Evolutionary conservation across 2,329 filamentous ascomycete species (phyloP).

Genomic region (Lachnellula hyalina): DNA sequence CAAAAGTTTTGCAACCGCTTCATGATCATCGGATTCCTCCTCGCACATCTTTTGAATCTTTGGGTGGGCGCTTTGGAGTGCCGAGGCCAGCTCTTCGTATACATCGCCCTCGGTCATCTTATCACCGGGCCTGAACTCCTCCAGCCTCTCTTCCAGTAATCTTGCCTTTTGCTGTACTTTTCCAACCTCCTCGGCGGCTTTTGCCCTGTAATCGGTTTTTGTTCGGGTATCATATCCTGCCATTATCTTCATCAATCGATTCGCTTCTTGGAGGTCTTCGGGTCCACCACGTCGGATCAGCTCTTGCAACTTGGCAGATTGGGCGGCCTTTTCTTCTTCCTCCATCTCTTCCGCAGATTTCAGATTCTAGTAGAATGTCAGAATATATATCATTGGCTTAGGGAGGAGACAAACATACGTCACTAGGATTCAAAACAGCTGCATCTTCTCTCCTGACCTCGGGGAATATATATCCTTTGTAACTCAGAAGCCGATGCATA

Average conservation of each 20-base stretch:
- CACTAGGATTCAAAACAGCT: conserved; percentile 91
- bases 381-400: conserved; percentile 7
- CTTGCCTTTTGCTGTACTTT: conserved; percentile 95
- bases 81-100: conserved; percentile 78
- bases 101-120: conserved; percentile 64
- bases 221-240: conserved; percentile 91
- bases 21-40: conserved; percentile 93
- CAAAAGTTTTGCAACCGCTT: conserved; percentile 89
- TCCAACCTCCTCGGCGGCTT: conserved; percentile 89
- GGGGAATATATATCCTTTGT: conserved; percentile 96
- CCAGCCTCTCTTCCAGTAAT: conserved; percentile 86
- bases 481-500: conserved; percentile 92
- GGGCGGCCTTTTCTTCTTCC: conserved; percentile 87
- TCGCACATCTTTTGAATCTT: conserved; percentile 99
- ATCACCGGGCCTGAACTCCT: conserved; percentile 77
- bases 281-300: conserved; percentile 88
- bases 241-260: conserved; percentile 98
- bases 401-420: conserved; percentile 62
- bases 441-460: conserved; percentile 90
- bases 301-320: conserved; percentile 97
- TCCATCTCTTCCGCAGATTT: conserved; percentile 99
- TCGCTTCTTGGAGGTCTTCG: conserved; percentile 92
- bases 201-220: conserved; percentile 96
- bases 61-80: conserved; percentile 87
- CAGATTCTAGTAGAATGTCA: conserved; percentile 60